phyloP scores from a whole-genome alignment of 768 basidiomycete genomes.

The Xanthoconium purpureum region DNA sequence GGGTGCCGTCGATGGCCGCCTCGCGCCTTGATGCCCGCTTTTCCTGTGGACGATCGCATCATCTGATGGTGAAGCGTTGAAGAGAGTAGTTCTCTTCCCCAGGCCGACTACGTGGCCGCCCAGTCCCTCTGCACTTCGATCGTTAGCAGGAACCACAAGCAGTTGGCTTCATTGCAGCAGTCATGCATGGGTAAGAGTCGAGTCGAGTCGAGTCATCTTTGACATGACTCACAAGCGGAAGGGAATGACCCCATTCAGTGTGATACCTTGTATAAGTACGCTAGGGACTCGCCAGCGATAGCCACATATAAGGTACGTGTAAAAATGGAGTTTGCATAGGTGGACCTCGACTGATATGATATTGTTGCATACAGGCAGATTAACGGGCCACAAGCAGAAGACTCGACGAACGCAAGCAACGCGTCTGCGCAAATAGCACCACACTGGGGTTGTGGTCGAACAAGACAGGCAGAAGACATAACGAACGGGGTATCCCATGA shows the following conservation, averaged over 20 bases:
- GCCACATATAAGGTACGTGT: slow-evolving; percentile 15
- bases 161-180: too few relatives aligned
- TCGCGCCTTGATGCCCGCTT: too few relatives aligned
- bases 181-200: too few relatives aligned
- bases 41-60: too few relatives aligned
- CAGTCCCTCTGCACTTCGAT: not conserved
- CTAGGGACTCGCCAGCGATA: slow-evolving; percentile 18
- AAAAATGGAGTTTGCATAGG: slow-evolving; percentile 2
- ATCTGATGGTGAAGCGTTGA: too few relatives aligned
- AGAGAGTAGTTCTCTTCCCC: too few relatives aligned
- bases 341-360: slow-evolving; percentile 20
- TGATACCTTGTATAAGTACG: slow-evolving; percentile 7
- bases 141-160: not conserved
- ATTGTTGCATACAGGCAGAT: slow-evolving; percentile 12
- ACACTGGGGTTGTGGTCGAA: not conserved
- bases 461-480: not conserved
- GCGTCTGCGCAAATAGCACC: not conserved
- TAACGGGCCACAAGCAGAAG: not conserved
- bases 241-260: slow-evolving; percentile 1
- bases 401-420: not conserved
- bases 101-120: too few relatives aligned
- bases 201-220: slow-evolving; percentile 6
- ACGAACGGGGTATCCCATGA: not conserved
- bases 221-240: slow-evolving; percentile 1
- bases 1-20: not conserved